Evolutionary conservation across 1,139 yeast species (phyloP).

Genomic region (Sugiyamaella pinicola): DNA sequence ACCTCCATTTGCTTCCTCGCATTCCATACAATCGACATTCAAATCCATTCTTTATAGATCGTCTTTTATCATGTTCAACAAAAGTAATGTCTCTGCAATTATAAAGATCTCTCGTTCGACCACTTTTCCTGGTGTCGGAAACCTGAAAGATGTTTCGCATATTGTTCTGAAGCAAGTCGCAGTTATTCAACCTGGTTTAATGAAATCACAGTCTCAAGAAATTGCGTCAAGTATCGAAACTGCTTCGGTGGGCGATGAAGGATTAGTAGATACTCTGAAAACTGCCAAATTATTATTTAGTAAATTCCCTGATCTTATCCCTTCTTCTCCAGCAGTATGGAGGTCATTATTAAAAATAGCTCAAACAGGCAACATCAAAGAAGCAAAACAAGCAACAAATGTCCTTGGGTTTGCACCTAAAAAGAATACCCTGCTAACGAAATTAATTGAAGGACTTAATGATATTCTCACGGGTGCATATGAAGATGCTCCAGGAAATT

Average conservation of each 20-base stretch:
- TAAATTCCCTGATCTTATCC: slow-evolving; percentile 47
- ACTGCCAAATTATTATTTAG: slow-evolving; percentile 64
- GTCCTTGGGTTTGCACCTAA: slow-evolving; percentile 53
- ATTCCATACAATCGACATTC: slow-evolving; percentile 33
- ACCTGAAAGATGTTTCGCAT: slow-evolving; percentile 48
- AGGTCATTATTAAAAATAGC: slow-evolving; percentile 49
- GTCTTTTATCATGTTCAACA: slow-evolving; percentile 64
- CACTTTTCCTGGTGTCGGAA: slow-evolving; percentile 33
- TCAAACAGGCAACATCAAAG: slow-evolving; percentile 56
- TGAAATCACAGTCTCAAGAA: slow-evolving; percentile 59
- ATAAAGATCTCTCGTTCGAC: slow-evolving; percentile 48
- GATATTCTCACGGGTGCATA: slow-evolving; percentile 45
- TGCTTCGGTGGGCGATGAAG: slow-evolving; percentile 39
- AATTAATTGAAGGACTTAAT: slow-evolving; percentile 45
- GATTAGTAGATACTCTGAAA: slow-evolving; percentile 50
- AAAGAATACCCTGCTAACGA: slow-evolving; percentile 44
- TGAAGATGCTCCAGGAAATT: slow-evolving; percentile 31
- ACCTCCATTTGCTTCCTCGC: background rate
- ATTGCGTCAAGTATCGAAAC: slow-evolving; percentile 49
- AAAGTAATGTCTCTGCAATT: slow-evolving; percentile 60
- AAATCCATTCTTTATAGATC: slow-evolving; percentile 63
- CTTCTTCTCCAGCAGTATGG: slow-evolving; percentile 32
- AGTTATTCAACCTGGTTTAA: slow-evolving; percentile 60
- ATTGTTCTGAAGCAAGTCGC: slow-evolving; percentile 65
- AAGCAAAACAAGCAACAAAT: slow-evolving; percentile 68